Percentiles rank a stretch among this genome's conserved stretches.
Evolutionary conservation across 352 stramenopile genomes (phyloP).

Genomic region (Saprolegnia diclina): DNA sequence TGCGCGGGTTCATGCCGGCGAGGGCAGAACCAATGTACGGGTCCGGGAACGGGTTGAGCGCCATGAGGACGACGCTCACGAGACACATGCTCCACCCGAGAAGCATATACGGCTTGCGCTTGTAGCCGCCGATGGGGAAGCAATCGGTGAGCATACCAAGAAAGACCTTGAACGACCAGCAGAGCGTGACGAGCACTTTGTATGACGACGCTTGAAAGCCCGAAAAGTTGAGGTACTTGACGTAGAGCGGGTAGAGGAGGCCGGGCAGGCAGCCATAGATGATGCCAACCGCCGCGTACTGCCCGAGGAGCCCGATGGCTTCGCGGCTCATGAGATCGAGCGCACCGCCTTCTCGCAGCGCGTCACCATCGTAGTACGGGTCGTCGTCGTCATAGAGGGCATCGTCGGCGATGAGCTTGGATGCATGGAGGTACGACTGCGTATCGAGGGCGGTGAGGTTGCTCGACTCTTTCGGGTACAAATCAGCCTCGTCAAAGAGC

Average conservation of each 20-base stretch:
- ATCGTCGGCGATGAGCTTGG: background rate
- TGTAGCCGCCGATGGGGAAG: slow-evolving; percentile 29
- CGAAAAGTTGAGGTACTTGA: slow-evolving; percentile 31
- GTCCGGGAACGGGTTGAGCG: slow-evolving; percentile 9
- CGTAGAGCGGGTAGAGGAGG: slow-evolving; percentile 34
- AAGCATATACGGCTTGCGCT: slow-evolving; percentile 27
- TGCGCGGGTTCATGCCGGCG: background rate
- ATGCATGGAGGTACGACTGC: background rate
- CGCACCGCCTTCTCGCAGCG: slow-evolving; percentile 38
- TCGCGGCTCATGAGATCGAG: slow-evolving; percentile 30
- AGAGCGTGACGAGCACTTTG: slow-evolving; percentile 19
- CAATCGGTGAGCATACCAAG: slow-evolving; percentile 39
- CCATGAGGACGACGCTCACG: background rate
- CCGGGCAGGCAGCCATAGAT: slow-evolving; percentile 31
- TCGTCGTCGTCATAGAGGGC: background rate
- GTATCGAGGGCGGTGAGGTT: background rate
- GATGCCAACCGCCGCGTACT: slow-evolving; percentile 44
- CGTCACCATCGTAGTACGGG: slow-evolving; percentile 32
- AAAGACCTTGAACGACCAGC: slow-evolving; percentile 38
- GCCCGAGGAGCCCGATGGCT: slow-evolving; percentile 36
- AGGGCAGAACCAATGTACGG: background rate
- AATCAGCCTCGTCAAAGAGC: slow-evolving; percentile 10
- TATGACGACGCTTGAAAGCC: slow-evolving; percentile 27
- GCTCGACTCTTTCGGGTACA: background rate
- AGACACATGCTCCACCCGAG: slow-evolving; percentile 27